A percentile compares a stretch with the other conserved stretches of the same genome.
Evolutionary conservation across 2,329 filamentous ascomycete species (phyloP).

Genomic region (Apiospora pterosperma): DNA sequence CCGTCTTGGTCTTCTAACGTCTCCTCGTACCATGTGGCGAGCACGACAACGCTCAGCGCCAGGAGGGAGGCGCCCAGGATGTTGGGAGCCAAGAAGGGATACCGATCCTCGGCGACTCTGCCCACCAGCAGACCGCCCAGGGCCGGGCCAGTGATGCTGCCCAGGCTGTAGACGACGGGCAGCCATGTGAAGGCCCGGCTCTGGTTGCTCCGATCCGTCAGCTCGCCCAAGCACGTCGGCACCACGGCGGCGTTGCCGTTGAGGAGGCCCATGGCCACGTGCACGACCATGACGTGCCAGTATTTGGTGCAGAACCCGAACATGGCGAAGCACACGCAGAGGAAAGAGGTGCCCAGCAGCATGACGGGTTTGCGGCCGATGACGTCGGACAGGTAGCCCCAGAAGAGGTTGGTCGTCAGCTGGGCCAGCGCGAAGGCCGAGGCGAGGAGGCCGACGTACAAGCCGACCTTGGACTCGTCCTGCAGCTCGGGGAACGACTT

Average conservation of each 20-base stretch:
- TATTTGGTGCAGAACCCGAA: constrained; percentile 85
- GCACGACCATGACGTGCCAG: constrained; percentile 81
- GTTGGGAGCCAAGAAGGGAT: constrained; percentile 85
- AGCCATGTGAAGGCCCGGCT: constrained; percentile 90
- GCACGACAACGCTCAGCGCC: constrained; percentile 66
- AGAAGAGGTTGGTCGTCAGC: constrained; percentile 86
- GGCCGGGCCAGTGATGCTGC: constrained; percentile 87
- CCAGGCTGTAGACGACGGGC: constrained; percentile 92
- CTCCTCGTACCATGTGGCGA: constrained; percentile 82
- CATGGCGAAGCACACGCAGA: constrained; percentile 74
- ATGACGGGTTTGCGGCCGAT: constrained; percentile 82
- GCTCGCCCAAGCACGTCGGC: constrained; percentile 88
- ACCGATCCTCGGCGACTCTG: constrained; percentile 53
- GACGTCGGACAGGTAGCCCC: constrained; percentile 79
- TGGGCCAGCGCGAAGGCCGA: constrained; percentile 91
- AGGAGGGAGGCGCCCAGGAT: constrained; percentile 72
- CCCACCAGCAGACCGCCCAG: constrained; percentile 83
- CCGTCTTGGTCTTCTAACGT: constrained; percentile 57
- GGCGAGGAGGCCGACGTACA: constrained; percentile 88
- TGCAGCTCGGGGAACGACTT: constrained; percentile 79
- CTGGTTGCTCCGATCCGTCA: constrained; percentile 94
- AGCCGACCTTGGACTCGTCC: constrained; percentile 61
- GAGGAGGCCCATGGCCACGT: constrained; percentile 85
- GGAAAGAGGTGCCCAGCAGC: constrained; percentile 75
- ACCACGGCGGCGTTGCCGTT: constrained; percentile 96